A percentile compares a stretch with the other conserved stretches of the same genome.
These are phyloP conservation scores for Calonectria henricotiae DNA, from an alignment of 2,329 filamentous ascomycete genomes.

Conservation along the genomic window DNA sequence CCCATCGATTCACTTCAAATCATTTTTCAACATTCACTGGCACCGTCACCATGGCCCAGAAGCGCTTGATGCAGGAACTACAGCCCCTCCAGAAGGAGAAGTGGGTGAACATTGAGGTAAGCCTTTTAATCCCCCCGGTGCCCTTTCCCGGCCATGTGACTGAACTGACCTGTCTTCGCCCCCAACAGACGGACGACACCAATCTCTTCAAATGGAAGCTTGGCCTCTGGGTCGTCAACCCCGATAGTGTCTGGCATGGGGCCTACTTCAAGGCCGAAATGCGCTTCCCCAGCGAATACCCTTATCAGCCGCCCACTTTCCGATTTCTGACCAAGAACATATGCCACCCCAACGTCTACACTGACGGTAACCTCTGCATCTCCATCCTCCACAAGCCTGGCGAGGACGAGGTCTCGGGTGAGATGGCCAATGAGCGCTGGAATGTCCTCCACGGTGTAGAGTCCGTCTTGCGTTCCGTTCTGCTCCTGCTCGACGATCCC, in stretches of 20 bases:
- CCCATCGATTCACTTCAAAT: constrained; percentile 5
- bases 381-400: constrained; percentile 95
- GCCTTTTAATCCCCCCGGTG: constrained; percentile 47
- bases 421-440: constrained; percentile 93
- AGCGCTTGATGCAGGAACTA: constrained; percentile 92
- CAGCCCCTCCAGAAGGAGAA: constrained; percentile 88
- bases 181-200: constrained; percentile 78
- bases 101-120: constrained; percentile 92
- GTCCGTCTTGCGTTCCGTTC: constrained; percentile 92
- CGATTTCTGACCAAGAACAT: constrained; percentile 83
- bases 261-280: constrained; percentile 94
- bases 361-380: constrained; percentile 93
- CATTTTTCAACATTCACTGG: constrained; percentile 27
- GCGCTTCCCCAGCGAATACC: constrained; percentile 90
- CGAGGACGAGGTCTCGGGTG: constrained; percentile 93
- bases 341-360: constrained; percentile 95
- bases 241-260: constrained; percentile 91
- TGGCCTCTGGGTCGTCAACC: constrained; percentile 92
- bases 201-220: constrained; percentile 92
- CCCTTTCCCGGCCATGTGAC: neutral
- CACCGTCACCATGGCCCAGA: constrained; percentile 67
- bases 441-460: constrained; percentile 94
- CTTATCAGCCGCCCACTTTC: constrained; percentile 90
- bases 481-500: constrained; percentile 93
- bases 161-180: constrained; percentile 30